Base-by-base conservation (phyloP, 2,329 filamentous ascomycete genomes). In the Calonectria pseudoturangicola region DNA sequence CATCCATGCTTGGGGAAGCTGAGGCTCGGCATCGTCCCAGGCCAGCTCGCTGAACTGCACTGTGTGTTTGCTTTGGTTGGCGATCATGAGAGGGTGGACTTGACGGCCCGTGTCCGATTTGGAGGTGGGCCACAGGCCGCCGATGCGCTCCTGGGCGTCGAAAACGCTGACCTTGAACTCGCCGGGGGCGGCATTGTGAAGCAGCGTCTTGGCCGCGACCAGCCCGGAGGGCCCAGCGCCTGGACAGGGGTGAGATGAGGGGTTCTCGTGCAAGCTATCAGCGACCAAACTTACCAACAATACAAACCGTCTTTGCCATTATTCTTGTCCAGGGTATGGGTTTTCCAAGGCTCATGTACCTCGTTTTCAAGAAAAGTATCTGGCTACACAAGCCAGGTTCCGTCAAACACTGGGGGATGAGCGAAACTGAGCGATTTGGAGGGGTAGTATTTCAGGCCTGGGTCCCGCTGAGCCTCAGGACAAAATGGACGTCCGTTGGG, bases 1-100 rank as follows among this genome's bases (percentile, higher is more conserved):
- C 84, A 95, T 91, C 91, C 93, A 95, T 0, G 94, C 95, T 45
- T 88, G 91, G 1, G 95, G 95, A 60, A 97, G 92, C 82, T 93
- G 88, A 1, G 93, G 91, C 1, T 87, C 84, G 4, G 83, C 83
- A 6, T 87, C 84, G 3, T 89, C 87, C 94, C 94, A 97, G 7
- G 93, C 89, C 28, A 95, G 82, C 80, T 96, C 95, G 75, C 90
- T 92, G 78, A 93, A 93, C 77, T 90, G 89, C 75, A 97, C 91
- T 0, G 94, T 95, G 82, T 95, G 94, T 56, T 89, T 90, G 84
- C 93, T 95, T 79, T 96, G 91, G 81, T 97, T 97, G 4, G 90
- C 90, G 18, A 90, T 87, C 87, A 94, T 93, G 66, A 93, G 88
- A 10, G 93, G 93, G 74, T 93, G 91, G 18, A 93, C 84, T 47